Conservation (phyloP, 2,329 filamentous ascomycete genomes). For the Beauveria varroae region DNA sequence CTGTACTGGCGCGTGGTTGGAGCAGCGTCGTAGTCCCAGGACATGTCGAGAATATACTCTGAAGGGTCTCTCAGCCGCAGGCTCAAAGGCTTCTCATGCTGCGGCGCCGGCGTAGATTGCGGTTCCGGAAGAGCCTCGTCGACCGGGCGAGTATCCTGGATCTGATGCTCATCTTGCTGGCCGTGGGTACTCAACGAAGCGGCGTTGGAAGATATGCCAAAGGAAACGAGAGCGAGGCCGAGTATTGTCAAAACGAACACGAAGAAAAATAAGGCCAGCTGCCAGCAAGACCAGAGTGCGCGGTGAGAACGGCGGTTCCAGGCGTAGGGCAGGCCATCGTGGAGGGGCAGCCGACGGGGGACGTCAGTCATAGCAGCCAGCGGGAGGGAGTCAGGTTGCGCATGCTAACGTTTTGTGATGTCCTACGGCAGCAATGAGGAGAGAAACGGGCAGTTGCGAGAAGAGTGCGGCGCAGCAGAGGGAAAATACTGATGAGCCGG, state of each 20-base stretch:
- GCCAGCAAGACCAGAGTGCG: conserved; percentile 11
- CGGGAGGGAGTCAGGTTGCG: neutral
- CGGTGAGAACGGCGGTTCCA: neutral
- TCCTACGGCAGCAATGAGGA: neutral
- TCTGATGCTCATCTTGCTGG: conserved; percentile 1
- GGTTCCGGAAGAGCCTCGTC: neutral
- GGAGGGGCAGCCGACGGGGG: neutral
- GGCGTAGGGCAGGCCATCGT: conserved; percentile 1
- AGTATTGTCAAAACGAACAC: conserved; percentile 19
- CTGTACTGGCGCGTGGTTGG: conserved; percentile 47
- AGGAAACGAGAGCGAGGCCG: conserved; percentile 15
- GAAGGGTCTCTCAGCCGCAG: conserved; percentile 25
- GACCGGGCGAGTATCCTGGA: neutral
- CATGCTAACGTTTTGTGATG: neutral
- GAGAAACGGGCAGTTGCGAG: neutral
- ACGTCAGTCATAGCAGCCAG: neutral
- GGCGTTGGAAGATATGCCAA: conserved; percentile 15
- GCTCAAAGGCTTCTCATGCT: neutral
- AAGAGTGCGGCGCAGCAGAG: neutral
- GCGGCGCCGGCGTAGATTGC: neutral
- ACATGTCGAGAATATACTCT: conserved; percentile 49
- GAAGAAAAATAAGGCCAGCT: conserved; percentile 16
- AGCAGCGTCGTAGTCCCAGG: conserved; percentile 47
- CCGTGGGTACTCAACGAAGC: neutral
- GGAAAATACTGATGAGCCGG: neutral